These are phyloP conservation scores for Populus alba DNA, from an alignment of 345 rosid species.

Conservation along the genomic window DNA sequence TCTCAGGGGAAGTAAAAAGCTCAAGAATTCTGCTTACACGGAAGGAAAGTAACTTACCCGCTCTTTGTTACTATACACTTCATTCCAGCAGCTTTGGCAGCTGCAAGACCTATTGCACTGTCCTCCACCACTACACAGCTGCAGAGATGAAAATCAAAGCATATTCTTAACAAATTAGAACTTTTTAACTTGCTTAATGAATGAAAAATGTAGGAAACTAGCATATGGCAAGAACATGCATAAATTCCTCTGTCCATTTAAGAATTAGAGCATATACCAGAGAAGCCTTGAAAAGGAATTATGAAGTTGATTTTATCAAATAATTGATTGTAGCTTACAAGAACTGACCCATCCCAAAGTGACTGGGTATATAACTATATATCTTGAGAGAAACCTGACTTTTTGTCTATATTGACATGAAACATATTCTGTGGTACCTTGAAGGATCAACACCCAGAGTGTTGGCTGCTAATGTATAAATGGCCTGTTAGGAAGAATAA, in stretches of 20 bases:
- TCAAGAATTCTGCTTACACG: not conserved
- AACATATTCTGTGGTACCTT: conserved; percentile 43
- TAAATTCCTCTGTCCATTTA: not conserved
- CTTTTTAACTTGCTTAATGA: not conserved
- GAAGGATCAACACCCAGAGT: conserved; percentile 86
- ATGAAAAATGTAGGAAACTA: not conserved
- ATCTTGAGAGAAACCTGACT: not conserved
- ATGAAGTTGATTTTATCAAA: not conserved
- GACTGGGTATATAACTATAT: not conserved
- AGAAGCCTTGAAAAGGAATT: not conserved
- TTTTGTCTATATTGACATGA: not conserved
- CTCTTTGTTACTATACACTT: conserved; percentile 91
- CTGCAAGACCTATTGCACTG: conserved; percentile 86
- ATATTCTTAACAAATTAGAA: not conserved
- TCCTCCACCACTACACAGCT: conserved; percentile 96
- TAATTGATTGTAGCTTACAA: not conserved
- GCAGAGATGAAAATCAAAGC: conserved; percentile 20
- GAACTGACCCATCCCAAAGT: not conserved
- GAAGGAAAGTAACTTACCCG: conserved; percentile 42
- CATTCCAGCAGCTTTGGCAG: conserved; percentile 98
- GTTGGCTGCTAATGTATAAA: conserved; percentile 79
- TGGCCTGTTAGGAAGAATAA: conserved; percentile 53
- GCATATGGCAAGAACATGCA: not conserved
- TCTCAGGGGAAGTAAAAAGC: not conserved
- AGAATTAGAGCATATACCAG: not conserved